A percentile compares a stretch with the other conserved stretches of the same genome.
Evolutionary conservation across 1,284 basidiomycete genomes (phyloP).

Genomic region (Phellinidium pouzarii): DNA sequence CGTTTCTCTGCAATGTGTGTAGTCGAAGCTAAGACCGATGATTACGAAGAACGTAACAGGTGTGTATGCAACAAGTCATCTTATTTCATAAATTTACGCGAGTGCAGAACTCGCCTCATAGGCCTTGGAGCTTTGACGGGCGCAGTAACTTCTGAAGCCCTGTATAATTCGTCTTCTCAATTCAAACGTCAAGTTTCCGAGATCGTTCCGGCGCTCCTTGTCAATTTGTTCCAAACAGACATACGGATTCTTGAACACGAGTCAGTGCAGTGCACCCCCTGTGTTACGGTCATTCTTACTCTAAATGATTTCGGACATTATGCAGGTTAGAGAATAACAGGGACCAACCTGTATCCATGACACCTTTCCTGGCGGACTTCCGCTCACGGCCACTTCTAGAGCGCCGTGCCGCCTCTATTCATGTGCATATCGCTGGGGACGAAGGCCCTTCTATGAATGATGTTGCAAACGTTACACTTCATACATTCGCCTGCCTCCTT

Average conservation of each 20-base stretch:
- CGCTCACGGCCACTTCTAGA: conserved; percentile 68
- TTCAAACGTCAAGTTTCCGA: conserved; percentile 69
- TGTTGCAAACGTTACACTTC: conserved; percentile 69
- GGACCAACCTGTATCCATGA: conserved; percentile 50
- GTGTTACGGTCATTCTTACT: conserved; percentile 1
- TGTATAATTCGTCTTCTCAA: conserved; percentile 72
- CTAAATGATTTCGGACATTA: conserved; percentile 15
- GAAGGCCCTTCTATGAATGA: conserved; percentile 73
- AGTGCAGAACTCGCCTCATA: conserved; percentile 69
- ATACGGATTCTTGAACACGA: conserved; percentile 58
- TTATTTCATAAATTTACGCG: conserved; percentile 10
- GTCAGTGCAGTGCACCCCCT: conserved; percentile 36
- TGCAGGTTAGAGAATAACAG: conserved; percentile 54
- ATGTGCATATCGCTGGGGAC: conserved; percentile 82
- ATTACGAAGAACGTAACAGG: conserved; percentile 67
- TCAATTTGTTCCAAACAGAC: conserved; percentile 62
- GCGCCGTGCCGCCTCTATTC: conserved; percentile 80
- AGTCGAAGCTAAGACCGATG: conserved; percentile 38
- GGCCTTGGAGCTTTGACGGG: conserved; percentile 81
- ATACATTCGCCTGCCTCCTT: conserved; percentile 68
- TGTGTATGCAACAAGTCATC: conserved; percentile 25
- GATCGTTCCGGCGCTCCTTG: conserved; percentile 72
- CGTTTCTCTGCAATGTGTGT: conserved; percentile 64
- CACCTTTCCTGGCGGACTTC: conserved; percentile 77
- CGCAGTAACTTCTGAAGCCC: conserved; percentile 78